Base-by-base conservation (phyloP, 2,329 filamentous ascomycete genomes). In the Alternaria panax region DNA sequence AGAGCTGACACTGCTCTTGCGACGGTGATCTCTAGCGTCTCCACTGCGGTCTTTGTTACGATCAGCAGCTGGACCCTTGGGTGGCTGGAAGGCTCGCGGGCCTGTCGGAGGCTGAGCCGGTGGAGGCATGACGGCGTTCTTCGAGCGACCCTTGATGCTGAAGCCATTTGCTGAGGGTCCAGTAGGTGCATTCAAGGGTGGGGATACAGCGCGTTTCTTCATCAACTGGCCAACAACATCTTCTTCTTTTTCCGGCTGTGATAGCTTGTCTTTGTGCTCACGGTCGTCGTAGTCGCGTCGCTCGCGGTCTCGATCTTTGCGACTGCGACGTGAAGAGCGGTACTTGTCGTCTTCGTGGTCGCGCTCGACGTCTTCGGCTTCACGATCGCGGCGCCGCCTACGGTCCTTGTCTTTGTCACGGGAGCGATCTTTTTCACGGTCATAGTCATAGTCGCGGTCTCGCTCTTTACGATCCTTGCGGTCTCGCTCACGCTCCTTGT, bases 311-410 rank as follows among this genome's bases (percentile, higher is more conserved):
- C 79, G 75, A 25, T 81, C 80, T 70, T 81, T 82, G 56, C 76
- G 76, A 62, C 77, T 78, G 28, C 75, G 74, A 24, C 77, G 75
- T 16, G 77, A 79, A 14, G 78, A 80, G n/a, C 83, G 76, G 60
- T 79, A 61, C 60, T 72, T 71, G 27, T 79, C 75, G 24, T 80
- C 76, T n/a, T 76, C 75, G 48, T 76, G 72, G n/a, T 76, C 74
- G 27, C 68, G 68, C 9, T 78, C 71, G 11, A 78, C 74, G 25
- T 72, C 71, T 58, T 72, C 79, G 48, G 43, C 67, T 25, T 72
- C 77, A 22, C 82, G 83, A 47, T 84, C 82, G 25, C 84, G 85
- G 27, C 82, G 83, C 3, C 84, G 83, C 59, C 82, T 82, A 30
- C 83, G 83, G 18, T 81, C 75, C 47, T 67, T 68, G 51, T 77